Evolutionary conservation across 345 rosid genomes (phyloP), one percentile per base, ranked within the genome.

Genomic region (Lumnitzera littorea): DNA sequence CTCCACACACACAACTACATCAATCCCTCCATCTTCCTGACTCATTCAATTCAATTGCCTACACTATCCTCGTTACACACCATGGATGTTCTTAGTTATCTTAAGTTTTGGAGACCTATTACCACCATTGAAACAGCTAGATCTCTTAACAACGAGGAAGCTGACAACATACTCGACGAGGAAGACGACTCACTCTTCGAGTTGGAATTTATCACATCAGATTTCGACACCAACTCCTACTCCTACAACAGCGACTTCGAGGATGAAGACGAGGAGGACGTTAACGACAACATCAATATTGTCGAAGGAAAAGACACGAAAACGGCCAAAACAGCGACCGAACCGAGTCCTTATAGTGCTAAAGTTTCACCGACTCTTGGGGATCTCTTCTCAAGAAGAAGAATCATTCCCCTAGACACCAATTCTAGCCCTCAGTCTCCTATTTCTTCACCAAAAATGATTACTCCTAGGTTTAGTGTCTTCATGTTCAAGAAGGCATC

Each of bases 141-240:
- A 36, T 36, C 7, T 36, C 43, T 36, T 36, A 9, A 9, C 11
- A 36, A 9, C 11, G 65, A 48, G 31, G 15, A 43, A 36, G 50
- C 63, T 24, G 63, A 17, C 50, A 16, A 16, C 55, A 49, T 14
- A 46, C 11, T 13, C 48, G 70, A 60, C 47, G 43, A 51, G 12
- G 70, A 60, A 15, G 71, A 67, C 11, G 71, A 61, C 56, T 62
- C 65, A 14, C 61, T 67, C 61, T 67, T 67, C 46, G 71, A 55
- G 48, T 65, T 67, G 55, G 71, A 67, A 50, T 61, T 67, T 54
- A 20, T 48, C 12, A 31, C 29, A 10, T 55, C 56, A 36, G 55
- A 25, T 46, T 20, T 50, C 15, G 58, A 60, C n/a, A 29, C 53
- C 47, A 31, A 27, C 46, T 60, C 43, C 43, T 36, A 4, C 10